These are phyloP conservation scores for Coemansia sp. DNA, from an alignment of 192 early-diverging fungal species.

Conservation along the genomic window DNA sequence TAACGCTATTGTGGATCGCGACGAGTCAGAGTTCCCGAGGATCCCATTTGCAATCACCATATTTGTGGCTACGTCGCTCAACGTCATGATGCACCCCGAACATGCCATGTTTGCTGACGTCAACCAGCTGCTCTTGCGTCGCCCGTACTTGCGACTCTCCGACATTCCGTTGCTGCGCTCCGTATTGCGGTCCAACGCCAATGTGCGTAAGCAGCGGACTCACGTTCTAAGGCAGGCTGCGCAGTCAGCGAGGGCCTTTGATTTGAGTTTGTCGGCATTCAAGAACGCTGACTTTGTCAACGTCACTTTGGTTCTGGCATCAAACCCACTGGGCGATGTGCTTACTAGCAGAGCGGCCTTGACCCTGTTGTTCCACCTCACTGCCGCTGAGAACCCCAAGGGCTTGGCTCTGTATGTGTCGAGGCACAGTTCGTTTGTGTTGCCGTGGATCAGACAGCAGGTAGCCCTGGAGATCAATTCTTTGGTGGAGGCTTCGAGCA, in stretches of 20 bases:
- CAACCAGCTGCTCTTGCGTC: constrained; percentile 32
- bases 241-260: constrained; percentile 37
- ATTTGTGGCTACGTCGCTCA: constrained; percentile 40
- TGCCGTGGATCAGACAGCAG: constrained; percentile 47
- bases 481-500: constrained; percentile 9
- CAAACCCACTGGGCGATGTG: constrained; percentile 45
- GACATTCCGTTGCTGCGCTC: constrained; percentile 36
- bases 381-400: constrained; percentile 20
- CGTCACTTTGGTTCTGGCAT: constrained; percentile 21
- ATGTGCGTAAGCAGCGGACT: constrained; percentile 13
- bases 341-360: constrained; percentile 29
- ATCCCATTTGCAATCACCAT: constrained; percentile 32
- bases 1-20: constrained; percentile 33
- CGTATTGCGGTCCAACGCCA: constrained; percentile 11
- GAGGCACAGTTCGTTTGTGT: constrained; percentile 28
- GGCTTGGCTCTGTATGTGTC: constrained; percentile 30
- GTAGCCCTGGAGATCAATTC: constrained; percentile 26
- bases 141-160: constrained; percentile 22
- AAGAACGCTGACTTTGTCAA: constrained; percentile 21
- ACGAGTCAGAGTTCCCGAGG: constrained; percentile 17
- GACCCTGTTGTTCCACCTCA: constrained; percentile 36
- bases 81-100: constrained; percentile 36
- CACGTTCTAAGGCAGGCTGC: constrained; percentile 37
- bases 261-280: constrained; percentile 14
- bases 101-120: constrained; percentile 36